Evolutionary conservation across 2,329 filamentous ascomycete genomes (phyloP).

Genomic region (Fusarium redolens): DNA sequence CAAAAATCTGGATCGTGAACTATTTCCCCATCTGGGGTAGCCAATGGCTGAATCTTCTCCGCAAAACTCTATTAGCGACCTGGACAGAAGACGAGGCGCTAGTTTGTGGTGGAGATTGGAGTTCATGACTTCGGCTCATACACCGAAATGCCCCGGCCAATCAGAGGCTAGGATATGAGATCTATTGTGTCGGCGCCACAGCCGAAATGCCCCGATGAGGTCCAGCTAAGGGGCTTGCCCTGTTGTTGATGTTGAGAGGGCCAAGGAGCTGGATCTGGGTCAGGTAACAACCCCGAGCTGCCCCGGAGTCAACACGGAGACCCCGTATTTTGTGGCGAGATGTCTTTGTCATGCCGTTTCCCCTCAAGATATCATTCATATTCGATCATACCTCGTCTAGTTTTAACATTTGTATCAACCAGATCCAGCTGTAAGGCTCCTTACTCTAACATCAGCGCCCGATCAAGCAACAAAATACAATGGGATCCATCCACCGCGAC

Average conservation of each 20-base stretch:
- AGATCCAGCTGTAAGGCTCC: no score
- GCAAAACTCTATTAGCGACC: neutral
- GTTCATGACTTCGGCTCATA: neutral
- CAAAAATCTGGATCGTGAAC: neutral
- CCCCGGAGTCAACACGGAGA: neutral
- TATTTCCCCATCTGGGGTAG: neutral
- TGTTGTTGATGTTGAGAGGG: neutral
- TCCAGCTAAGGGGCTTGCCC: neutral
- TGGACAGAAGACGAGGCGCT: neutral
- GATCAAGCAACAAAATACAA: no score
- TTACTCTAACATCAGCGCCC: no score
- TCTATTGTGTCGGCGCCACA: neutral
- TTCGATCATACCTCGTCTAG: no score
- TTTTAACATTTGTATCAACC: no score
- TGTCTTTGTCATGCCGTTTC: no score
- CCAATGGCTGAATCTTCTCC: neutral
- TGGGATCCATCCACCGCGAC: neutral
- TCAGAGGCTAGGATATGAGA: neutral
- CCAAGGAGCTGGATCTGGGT: neutral
- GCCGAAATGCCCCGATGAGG: neutral
- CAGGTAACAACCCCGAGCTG: neutral
- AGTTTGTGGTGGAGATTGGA: neutral
- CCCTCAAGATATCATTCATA: no score
- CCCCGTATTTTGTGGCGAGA: neutral
- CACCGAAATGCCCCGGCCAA: neutral